Evolutionary conservation across 2,329 filamentous ascomycete genomes (phyloP), one percentile per base, ranked within the genome.

Genomic region (Cladophialophora yegresii): DNA sequence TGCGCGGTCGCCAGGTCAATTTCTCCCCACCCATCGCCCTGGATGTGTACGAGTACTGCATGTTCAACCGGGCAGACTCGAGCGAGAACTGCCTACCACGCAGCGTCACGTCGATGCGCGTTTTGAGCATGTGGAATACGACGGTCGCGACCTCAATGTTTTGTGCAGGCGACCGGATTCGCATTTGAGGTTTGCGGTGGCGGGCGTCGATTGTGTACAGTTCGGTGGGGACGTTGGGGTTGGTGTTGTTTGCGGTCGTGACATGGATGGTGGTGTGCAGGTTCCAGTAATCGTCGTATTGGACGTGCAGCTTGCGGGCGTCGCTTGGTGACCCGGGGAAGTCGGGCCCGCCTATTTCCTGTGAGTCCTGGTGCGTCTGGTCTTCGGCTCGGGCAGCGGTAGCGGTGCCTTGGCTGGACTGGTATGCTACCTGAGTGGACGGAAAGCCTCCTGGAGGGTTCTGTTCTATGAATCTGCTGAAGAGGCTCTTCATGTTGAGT

Each of bases 121-220:
- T 51, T 4, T 49, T 53, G 28, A 53, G 13, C 2, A n/a, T 4
- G 20, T 59, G 57, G 47, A 51, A 59, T 13, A 40, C 33, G 13
- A 30, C 57, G 3, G 57, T 59, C 16, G 57, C 57, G 16, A 59
- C 28, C 33, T 51, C 57, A 13, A 16, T 28, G 33, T 53, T n/a
- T 28, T 4, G 30, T 12, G 23, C 26, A 22, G 32, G 32, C 3
- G 47, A 53, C 4, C 20, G n/a, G 28, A 59, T 59, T 23, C 22
- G 43, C 47, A 59, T 59, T 36, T 59, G 57, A n/a, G 57, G 57
- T 28, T 53, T 53, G 4, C 57, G 45, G 28, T 59, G 23, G 30
- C 47, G 43, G 13, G 47, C 32, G 16, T 50, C 47, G n/a, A 53
- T 33, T 20, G 57, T 59, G 57, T 59, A 59, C 6, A 51, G 20